These are phyloP conservation scores for Vaccinium myrtillus DNA, from an alignment of 148 eudicot genomes.

Conservation along the genomic window DNA sequence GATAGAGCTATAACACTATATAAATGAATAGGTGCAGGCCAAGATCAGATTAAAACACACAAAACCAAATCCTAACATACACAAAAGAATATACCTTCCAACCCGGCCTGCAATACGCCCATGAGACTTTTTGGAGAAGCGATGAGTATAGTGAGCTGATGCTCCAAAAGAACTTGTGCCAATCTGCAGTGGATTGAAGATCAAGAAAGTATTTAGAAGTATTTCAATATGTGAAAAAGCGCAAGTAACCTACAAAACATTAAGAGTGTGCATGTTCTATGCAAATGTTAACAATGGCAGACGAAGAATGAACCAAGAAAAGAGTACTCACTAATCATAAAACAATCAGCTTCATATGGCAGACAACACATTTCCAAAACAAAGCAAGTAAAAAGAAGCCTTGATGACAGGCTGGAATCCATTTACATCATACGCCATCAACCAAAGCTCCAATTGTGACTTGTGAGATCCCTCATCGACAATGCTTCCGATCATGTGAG, in stretches of 20 bases:
- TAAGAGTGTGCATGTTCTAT: background rate
- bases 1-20: background rate
- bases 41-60: background rate
- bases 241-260: background rate
- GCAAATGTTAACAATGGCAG: background rate
- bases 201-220: background rate
- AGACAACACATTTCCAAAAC: background rate
- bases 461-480: background rate
- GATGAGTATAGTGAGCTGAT: constrained; percentile 77
- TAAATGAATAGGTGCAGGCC: background rate
- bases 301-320: background rate
- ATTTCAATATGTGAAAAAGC: background rate
- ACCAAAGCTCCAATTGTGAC: background rate
- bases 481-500: background rate
- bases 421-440: background rate
- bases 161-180: constrained; percentile 80
- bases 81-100: constrained; percentile 61
- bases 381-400: background rate
- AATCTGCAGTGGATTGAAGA: constrained; percentile 46
- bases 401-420: background rate
- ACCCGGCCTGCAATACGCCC: constrained; percentile 80
- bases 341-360: background rate
- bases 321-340: background rate
- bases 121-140: constrained; percentile 85
- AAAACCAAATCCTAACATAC: background rate